phyloP scores from a whole-genome alignment of 495 filamentous ascomycete species.

The Neurospora sp. region DNA sequence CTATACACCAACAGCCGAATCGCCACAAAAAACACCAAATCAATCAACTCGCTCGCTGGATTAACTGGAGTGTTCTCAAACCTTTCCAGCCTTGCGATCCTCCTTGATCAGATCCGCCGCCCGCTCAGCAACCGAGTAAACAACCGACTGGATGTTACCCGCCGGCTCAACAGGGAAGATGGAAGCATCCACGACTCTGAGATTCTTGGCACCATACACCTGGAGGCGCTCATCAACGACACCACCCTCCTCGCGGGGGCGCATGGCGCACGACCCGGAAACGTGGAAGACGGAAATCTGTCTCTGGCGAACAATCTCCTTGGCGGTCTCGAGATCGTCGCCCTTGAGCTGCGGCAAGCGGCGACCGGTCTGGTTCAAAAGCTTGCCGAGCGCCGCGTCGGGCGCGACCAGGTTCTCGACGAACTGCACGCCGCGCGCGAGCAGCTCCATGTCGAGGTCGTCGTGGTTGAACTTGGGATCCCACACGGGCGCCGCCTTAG shows the following conservation, averaged over 20 bases:
- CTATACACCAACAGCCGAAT: neutral
- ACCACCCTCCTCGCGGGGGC: conserved; percentile 26
- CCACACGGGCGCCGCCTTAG: conserved; percentile 28
- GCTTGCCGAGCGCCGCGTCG: conserved; percentile 22
- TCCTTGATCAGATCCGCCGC: conserved; percentile 46
- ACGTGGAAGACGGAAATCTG: conserved; percentile 31
- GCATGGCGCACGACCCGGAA: conserved; percentile 28
- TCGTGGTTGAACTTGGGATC: conserved; percentile 48
- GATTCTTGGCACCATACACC: conserved; percentile 38
- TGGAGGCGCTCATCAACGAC: conserved; percentile 32
- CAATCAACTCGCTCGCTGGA: neutral
- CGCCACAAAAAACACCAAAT: neutral
- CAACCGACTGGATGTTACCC: conserved; percentile 40
- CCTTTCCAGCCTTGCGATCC: conserved; percentile 5
- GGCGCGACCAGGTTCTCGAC: conserved; percentile 35
- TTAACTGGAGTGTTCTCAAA: neutral
- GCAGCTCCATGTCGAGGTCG: conserved; percentile 39
- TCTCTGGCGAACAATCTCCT: conserved; percentile 25
- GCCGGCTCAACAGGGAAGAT: conserved; percentile 39
- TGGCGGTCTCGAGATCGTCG: conserved; percentile 26
- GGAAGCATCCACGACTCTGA: conserved; percentile 47
- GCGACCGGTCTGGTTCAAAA: conserved; percentile 25
- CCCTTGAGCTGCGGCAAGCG: conserved; percentile 14
- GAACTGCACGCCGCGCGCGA: conserved; percentile 37
- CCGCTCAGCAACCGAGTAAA: conserved; percentile 47